A percentile compares a stretch with the other conserved stretches of the same genome.
phyloP scores from a whole-genome alignment of 2,329 filamentous ascomycete genomes.

The Alternaria sp. region DNA sequence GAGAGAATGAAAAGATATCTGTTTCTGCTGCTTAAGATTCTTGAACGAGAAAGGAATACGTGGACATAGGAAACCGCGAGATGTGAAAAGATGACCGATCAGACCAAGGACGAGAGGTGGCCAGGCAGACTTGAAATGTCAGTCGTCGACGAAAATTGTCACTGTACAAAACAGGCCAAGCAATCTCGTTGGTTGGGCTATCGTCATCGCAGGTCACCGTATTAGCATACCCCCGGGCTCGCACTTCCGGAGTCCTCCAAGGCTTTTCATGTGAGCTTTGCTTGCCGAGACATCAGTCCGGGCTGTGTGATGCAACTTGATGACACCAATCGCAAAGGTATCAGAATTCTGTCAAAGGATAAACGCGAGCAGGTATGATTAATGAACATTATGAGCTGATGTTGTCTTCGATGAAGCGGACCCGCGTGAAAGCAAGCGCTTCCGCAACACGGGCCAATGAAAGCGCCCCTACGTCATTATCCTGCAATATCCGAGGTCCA shows the following conservation, averaged over 20 bases:
- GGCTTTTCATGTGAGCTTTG: not conserved
- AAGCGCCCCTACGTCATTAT: not conserved
- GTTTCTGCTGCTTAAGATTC: not conserved
- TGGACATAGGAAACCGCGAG: not conserved
- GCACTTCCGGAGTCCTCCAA: not conserved
- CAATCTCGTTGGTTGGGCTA: not conserved
- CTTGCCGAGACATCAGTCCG: not conserved
- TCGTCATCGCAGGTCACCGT: not conserved
- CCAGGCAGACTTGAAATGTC: not conserved
- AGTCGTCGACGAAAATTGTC: not conserved
- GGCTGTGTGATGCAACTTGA: not conserved
- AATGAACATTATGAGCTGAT: not conserved
- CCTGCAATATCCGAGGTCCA: conserved; percentile 8
- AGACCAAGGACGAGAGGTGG: not conserved
- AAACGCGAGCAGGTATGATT: not conserved
- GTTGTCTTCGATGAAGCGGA: not conserved
- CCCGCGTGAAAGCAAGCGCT: not conserved
- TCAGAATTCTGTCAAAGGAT: not conserved
- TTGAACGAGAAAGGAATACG: not conserved
- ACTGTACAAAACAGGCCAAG: not conserved
- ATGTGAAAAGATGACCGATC: not conserved
- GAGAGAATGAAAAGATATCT: not conserved
- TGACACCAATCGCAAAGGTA: not conserved
- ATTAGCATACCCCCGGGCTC: not conserved
- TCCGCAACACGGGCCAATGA: not conserved